These are phyloP conservation scores for Pichia scutulata DNA, from an alignment of 805 yeast species.

Conservation along the genomic window DNA sequence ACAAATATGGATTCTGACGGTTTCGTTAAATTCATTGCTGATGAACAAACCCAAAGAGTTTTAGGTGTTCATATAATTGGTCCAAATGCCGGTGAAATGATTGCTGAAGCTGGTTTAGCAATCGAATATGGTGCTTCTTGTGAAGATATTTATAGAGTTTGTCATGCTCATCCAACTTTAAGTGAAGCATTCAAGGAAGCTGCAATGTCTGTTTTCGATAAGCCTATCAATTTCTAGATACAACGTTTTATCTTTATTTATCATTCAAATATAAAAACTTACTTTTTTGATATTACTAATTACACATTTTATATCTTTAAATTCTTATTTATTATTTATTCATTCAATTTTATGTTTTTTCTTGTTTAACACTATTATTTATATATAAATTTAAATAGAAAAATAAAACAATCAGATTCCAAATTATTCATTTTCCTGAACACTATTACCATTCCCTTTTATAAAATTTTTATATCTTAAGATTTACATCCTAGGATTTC, in stretches of 20 bases:
- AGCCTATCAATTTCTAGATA: slow-evolving; percentile 76
- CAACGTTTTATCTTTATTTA: neutral
- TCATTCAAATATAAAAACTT: too few relatives aligned
- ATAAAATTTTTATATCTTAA: too few relatives aligned
- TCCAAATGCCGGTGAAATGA: slow-evolving; percentile 99
- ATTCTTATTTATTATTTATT: neutral
- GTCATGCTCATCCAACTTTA: slow-evolving; percentile 98
- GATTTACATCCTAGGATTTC: too few relatives aligned
- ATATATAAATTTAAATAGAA: neutral
- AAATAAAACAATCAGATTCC: too few relatives aligned
- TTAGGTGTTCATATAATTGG: slow-evolving; percentile 97
- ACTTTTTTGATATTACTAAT: too few relatives aligned
- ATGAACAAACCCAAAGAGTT: slow-evolving; percentile 94
- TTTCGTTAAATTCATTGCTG: slow-evolving; percentile 90
- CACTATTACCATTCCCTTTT: too few relatives aligned
- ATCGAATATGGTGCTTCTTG: slow-evolving; percentile 98
- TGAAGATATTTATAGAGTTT: slow-evolving; percentile 94
- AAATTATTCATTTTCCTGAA: too few relatives aligned
- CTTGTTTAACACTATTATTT: too few relatives aligned
- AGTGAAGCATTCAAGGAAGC: slow-evolving; percentile 99
- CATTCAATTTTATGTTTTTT: neutral
- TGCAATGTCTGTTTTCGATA: slow-evolving; percentile 83
- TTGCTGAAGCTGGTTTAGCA: slow-evolving; percentile 97
- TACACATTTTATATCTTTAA: neutral
- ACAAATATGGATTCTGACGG: slow-evolving; percentile 97